A percentile compares a stretch with the other conserved stretches of the same genome.
Conservation (phyloP, 768 basidiomycete species). For the Boletus subparvulus region DNA sequence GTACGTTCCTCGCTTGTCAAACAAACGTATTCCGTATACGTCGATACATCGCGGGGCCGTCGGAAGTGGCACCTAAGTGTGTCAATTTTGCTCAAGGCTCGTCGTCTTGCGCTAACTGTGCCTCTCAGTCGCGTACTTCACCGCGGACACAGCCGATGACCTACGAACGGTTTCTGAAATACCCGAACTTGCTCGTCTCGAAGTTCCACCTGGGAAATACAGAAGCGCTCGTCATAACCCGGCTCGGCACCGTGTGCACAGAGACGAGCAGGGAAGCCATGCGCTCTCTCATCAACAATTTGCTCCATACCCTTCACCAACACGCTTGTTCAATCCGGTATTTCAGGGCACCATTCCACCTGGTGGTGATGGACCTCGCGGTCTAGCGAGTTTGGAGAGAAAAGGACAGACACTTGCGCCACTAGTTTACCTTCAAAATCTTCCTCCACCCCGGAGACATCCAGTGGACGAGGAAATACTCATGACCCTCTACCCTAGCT, state of each 20-base stretch:
- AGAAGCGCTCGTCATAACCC: constrained; percentile 61
- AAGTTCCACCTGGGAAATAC: constrained; percentile 61
- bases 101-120: constrained; percentile 1
- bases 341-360: constrained; percentile 3
- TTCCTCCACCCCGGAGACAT: constrained; percentile 62
- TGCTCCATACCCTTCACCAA: constrained; percentile 33
- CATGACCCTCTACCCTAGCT: constrained; percentile 50
- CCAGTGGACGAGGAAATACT: constrained; percentile 70
- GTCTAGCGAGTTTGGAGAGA: constrained; percentile 11
- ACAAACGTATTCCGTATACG: constrained; percentile 79
- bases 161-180: constrained; percentile 61
- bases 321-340: constrained; percentile 15
- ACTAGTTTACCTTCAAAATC: constrained; percentile 58
- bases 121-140: constrained; percentile 71
- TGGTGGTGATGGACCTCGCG: not conserved
- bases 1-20: constrained; percentile 60
- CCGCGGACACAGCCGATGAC: constrained; percentile 55
- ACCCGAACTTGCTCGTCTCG: constrained; percentile 50
- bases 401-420: constrained; percentile 50
- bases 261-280: constrained; percentile 25
- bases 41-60: constrained; percentile 62
- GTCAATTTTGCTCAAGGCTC: constrained; percentile 26
- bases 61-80: constrained; percentile 82
- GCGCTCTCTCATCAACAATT: constrained; percentile 25
- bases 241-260: constrained; percentile 38